Base-by-base conservation (phyloP, 805 yeast genomes). In the Candida ficus region DNA sequence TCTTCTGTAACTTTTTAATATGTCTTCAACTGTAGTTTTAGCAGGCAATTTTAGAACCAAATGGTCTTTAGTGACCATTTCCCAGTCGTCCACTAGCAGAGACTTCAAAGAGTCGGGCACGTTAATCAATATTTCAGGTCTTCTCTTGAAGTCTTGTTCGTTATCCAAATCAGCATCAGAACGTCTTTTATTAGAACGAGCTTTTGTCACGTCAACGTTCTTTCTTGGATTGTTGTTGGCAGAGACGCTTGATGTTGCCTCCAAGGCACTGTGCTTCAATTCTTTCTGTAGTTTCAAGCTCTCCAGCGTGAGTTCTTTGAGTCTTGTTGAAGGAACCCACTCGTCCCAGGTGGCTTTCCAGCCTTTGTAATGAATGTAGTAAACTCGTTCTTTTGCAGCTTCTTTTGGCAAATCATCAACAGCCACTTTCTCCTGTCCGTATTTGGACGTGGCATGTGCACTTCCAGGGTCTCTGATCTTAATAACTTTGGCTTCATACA, bases 321-420 rank as follows among this genome's bases (percentile, higher is more conserved):
- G 73, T 27, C 98, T 65, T 29, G 76, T 80, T 7, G 63, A 61
- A 1, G 75, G 73, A 1, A 91, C 91, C 99, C 99, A 91, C 61
- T 91, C 99, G 58, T 91, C 98, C 96, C 96, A 91, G 43, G 89
- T 80, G 14, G 81, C 63, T 55, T 90, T 91, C 99, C 99, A 91
- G 3, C 99, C 98, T 50, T 82, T 83, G 62, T 91, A 91, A 57
- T 93, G 99, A 14, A 91, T 76, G 49, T 69, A 80, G 61, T 78
- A 90, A 23, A 79, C 70, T 17, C 51, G 49, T 30, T 62, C 63
- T 16, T 53, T 60, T 21, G 47, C 48, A 16, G 68, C 42, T 11
- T 64, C 70, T 14, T 52, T 60, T 1, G 75, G 70, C 10, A 70
- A 46, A 16, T 47, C 47, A 12, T 42, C 30, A 3, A 42, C 45